Evolutionary conservation across 306 rosid species (phyloP).

Genomic region (Glycine soja): DNA sequence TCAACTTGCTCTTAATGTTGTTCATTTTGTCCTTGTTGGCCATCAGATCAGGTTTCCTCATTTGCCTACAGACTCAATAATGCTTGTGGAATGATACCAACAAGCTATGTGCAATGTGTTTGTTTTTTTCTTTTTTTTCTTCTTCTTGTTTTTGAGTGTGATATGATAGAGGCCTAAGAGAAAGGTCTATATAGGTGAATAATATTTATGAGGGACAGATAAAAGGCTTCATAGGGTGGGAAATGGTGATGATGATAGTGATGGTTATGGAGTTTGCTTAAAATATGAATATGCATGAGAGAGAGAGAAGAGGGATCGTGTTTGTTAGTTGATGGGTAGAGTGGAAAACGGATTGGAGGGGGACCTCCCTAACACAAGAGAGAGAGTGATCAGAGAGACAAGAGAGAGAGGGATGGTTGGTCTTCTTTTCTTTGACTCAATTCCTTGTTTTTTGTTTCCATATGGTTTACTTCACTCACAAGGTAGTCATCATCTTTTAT

Average conservation of each 20-base stretch:
- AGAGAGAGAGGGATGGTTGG: conserved; percentile 50
- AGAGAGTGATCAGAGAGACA: conserved; percentile 43
- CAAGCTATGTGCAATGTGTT: neutral
- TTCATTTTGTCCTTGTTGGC: conserved; percentile 39
- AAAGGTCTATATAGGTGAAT: conserved; percentile 46
- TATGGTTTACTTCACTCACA: conserved; percentile 79
- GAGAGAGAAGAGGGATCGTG: conserved; percentile 46
- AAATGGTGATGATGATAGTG: conserved; percentile 67
- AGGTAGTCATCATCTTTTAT: conserved; percentile 62
- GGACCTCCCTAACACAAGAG: conserved; percentile 69
- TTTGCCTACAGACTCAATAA: conserved; percentile 3
- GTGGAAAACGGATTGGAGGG: conserved; percentile 93
- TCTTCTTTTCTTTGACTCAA: conserved; percentile 70
- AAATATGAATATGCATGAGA: conserved; percentile 55
- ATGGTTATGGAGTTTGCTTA: conserved; percentile 71
- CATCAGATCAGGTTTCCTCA: conserved; percentile 52
- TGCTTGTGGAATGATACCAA: neutral
- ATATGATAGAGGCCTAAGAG: conserved; percentile 42
- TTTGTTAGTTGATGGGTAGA: conserved; percentile 79
- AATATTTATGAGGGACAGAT: conserved; percentile 35
- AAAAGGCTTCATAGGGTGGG: conserved; percentile 66
- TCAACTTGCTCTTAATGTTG: conserved; percentile 48
- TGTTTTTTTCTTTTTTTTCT: neutral
- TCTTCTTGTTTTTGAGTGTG: conserved; percentile 35
- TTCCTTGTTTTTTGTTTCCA: conserved; percentile 48